phyloP scores from a whole-genome alignment of 1,139 yeast species.

The Saccharomyces hybrid region DNA sequence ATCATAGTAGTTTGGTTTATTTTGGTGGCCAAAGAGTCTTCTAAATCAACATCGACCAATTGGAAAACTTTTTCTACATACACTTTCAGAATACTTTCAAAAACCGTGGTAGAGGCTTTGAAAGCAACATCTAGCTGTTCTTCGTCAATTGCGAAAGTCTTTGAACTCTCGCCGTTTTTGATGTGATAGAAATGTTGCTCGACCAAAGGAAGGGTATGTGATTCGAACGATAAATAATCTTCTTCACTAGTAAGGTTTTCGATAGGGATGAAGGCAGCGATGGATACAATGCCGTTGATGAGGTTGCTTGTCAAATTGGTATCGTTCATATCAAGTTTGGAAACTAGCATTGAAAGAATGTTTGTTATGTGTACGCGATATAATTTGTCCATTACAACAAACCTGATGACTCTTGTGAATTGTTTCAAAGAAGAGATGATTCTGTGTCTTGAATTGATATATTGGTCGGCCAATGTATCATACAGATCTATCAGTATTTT shows the following conservation, averaged over 20 bases:
- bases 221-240: slow-evolving; percentile 52
- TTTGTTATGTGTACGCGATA: slow-evolving; percentile 76
- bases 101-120: slow-evolving; percentile 66
- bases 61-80: slow-evolving; percentile 56
- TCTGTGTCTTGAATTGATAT: slow-evolving; percentile 77
- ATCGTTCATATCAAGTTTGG: slow-evolving; percentile 88
- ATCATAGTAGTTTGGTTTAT: slow-evolving; percentile 61
- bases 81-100: slow-evolving; percentile 51
- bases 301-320: slow-evolving; percentile 65
- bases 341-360: slow-evolving; percentile 58
- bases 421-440: slow-evolving; percentile 65
- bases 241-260: slow-evolving; percentile 39
- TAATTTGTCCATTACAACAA: slow-evolving; percentile 55
- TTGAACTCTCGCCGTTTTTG: slow-evolving; percentile 31
- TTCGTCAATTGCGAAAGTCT: slow-evolving; percentile 33
- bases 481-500: slow-evolving; percentile 65
- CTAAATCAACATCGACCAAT: slow-evolving; percentile 63
- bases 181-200: slow-evolving; percentile 51
- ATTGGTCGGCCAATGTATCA: slow-evolving; percentile 67
- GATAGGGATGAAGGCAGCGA: slow-evolving; percentile 69
- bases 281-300: slow-evolving; percentile 60
- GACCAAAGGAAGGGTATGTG: slow-evolving; percentile 44
- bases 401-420: slow-evolving; percentile 58
- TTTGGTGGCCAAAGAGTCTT: slow-evolving; percentile 42
- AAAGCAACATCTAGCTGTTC: slow-evolving; percentile 51